Base-by-base conservation (phyloP, 1,284 basidiomycete genomes). In the Caloboletus firmus region DNA sequence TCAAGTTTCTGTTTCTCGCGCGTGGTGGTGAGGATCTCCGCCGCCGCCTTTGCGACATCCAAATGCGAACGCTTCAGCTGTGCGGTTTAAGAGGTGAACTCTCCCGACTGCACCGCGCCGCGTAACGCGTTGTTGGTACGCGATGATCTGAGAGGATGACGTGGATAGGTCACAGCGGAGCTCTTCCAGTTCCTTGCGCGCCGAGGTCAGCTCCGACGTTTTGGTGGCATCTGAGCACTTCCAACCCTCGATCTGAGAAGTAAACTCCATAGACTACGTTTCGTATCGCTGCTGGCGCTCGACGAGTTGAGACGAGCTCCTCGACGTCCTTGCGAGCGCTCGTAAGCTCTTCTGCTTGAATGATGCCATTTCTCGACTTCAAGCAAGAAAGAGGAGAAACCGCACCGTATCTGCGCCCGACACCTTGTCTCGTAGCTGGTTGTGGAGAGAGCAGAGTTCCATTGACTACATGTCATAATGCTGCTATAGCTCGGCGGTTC, bases 1-100 rank as follows among this genome's bases (percentile, higher is more conserved):
- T 49, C 39, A 6, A 57, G 26, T 18, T 47, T 22, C 54, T 57
- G n/a, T n/a, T n/a, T n/a, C n/a, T n/a, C 5, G 30, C 32, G 28
- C n/a, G 4, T 9, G 12, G 17, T 11, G 13, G 4, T 10, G 17
- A 59, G 42, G n/a, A n/a, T n/a, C n/a, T n/a, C n/a, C n/a, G n/a
- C n/a, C n/a, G n/a, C n/a, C 5, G 10, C 10, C n/a, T 26, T 26
- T 9, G 17, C 2, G 1, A 17, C 10, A 11, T 15, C 13, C 11
- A n/a, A n/a, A n/a, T n/a, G n/a, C n/a, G 18, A 15, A 3, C 9
- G n/a, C 6, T 47, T 47, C 26, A 24, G 44, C 10, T 31, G 4
- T 7, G 15, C 22, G 8, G 30, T 43, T 17, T 43, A 26, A 5
- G 42, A 43, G 7, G 11, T 41, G 22, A 46, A 8, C 17, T 41